Base-by-base conservation (phyloP, 2,329 filamentous ascomycete genomes). In the Diaporthe vexans region DNA sequence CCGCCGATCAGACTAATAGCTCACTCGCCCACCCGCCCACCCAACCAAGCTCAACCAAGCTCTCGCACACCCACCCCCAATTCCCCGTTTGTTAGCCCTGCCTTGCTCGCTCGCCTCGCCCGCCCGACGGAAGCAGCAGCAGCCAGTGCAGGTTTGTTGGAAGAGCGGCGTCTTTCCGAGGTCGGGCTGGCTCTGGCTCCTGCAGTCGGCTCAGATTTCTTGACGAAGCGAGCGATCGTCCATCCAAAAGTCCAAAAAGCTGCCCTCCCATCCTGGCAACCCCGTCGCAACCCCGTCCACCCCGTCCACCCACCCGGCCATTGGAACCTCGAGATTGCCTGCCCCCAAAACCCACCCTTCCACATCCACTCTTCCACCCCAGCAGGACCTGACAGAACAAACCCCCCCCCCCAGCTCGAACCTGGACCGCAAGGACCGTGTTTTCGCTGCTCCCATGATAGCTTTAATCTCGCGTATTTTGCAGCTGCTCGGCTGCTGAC, bases 401-500 rank as follows among this genome's bases (percentile, higher is more conserved):
- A 67, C 65, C 73, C 63, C 68, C 65, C 73, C 63, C 68, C 71
- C 63, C 71, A 72, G 68, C 61, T 52, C 73, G 43, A 67, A 57
- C 72, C 72, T 73, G 71, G 63, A 73, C 74, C 72, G 58, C 52
- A 76, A 63, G 70, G 56, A 74, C 69, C 72, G 73, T 69, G 63
- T 72, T 70, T 70, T 70, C 70, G 70, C 70, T 61, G 70, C 70
- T 72, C 70, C 57, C 57, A 63, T 54, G 57, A 72, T 74, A 76
- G 74, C 74, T 72, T 74, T 76, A 76, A 76, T 76, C 69, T 76
- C 74, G 74, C 74, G 59, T 76, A 76, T 76, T 69, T 67, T 76
- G 61, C 68, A 74, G 54, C 68, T 71, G 70, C 35, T 61, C 35
- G 74, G 54, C 68, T 72, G 67, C 74, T 71, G 57, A 67, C 48